Evolutionary conservation across 495 filamentous ascomycete species (phyloP), one percentile per base, ranked within the genome.

Genomic region (Lentithecium fluviatile): DNA sequence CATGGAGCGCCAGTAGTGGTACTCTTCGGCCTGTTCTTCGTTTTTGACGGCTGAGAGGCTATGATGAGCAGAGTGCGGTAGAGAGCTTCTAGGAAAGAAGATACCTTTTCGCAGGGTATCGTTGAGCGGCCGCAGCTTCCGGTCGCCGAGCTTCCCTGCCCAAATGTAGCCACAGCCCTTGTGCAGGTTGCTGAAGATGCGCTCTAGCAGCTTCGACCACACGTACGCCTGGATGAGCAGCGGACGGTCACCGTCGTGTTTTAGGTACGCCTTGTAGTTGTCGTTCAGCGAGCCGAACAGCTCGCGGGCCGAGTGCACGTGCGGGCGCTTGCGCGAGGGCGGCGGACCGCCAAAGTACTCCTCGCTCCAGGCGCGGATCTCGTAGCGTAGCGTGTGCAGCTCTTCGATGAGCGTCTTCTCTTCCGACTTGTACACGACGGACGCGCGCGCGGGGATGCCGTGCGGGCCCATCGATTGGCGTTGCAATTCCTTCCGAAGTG

Each of bases 351-450:
- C 47, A 34, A 68, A 68, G 52, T 68, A 61, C 42, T 57, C 52
- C 24, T 68, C 65, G 32, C 45, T 54, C 65, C 65, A 68, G n/a
- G 20, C 37, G 19, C 65, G 47, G 20, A 68, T 64, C 40, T 64
- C 60, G 42, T 64, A 61, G 11, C 65, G 60, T 26, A 68, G 37
- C 21, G 65, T 52, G 21, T 56, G 60, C 10, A 68, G 52, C 34
- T 64, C 65, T 37, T 68, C 65, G 17, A 68, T 58, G 19, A 68
- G 38, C 17, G 56, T 58, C 40, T 63, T 68, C 45, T 68, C 65
- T 4, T 68, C 65, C 4, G 60, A 56, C 29, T 64, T 64, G 47
- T 64, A 60, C 12, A 64, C 25, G 20, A 57, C 46, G 20, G 64
- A 52, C 12, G 49, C 45, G n/a, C 26, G n/a, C 10, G 47, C 34